Percentiles rank a stretch among this genome's conserved stretches.
Evolutionary conservation across 352 stramenopile genomes (phyloP).

Genomic region (Pythium aquatile): DNA sequence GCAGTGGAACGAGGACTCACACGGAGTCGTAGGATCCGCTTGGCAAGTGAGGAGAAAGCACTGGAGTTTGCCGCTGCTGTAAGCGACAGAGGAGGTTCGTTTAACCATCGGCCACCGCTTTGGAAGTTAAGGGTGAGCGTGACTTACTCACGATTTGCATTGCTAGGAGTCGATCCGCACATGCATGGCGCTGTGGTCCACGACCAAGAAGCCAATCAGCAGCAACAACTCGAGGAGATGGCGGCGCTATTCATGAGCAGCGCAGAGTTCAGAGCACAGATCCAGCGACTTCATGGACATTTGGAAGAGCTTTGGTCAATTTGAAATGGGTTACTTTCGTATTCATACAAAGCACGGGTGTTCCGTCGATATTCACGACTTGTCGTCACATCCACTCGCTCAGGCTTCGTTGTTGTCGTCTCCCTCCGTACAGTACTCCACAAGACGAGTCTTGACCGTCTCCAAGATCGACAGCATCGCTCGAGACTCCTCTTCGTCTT

Average conservation of each 20-base stretch:
- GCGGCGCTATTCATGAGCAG: conserved; percentile 21
- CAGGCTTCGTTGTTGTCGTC: conserved; percentile 45
- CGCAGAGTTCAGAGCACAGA: conserved; percentile 15
- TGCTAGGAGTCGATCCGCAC: conserved; percentile 9
- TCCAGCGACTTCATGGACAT: conserved; percentile 13
- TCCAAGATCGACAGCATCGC: conserved; percentile 80
- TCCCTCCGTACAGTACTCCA: conserved; percentile 46
- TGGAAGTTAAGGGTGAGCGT: no score
- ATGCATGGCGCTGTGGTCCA: conserved; percentile 1
- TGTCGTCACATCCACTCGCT: conserved; percentile 8
- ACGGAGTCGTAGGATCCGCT: conserved; percentile 3
- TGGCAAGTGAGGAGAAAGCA: conserved; percentile 19
- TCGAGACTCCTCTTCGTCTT: conserved; percentile 63
- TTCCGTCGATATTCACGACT: background rate
- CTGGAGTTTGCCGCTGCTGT: conserved; percentile 15
- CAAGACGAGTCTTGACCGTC: conserved; percentile 64
- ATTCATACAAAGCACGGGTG: background rate
- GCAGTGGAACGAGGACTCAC: background rate
- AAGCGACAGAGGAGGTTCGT: conserved; percentile 17
- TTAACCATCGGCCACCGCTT: background rate
- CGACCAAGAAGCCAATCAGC: background rate
- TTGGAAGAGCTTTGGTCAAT: conserved; percentile 14
- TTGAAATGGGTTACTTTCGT: background rate
- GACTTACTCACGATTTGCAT: background rate
- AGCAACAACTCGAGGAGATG: conserved; percentile 19